Conservation (phyloP, 176 grass and related monocot species). For the Areca catechu region DNA sequence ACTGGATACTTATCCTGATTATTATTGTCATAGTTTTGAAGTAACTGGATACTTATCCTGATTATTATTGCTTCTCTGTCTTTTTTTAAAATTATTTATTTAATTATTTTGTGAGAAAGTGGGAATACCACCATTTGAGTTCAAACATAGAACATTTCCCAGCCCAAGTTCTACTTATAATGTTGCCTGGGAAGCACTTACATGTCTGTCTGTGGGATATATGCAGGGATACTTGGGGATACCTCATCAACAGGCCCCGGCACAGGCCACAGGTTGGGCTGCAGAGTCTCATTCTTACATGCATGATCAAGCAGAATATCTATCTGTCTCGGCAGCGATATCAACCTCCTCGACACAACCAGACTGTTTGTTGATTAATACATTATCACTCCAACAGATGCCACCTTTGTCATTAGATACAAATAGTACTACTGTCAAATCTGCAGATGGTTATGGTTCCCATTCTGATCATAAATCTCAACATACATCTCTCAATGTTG, state of each 20-base stretch:
- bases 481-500: not conserved
- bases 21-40: too few relatives aligned
- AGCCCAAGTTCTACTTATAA: too few relatives aligned
- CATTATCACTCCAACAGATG: conserved; percentile 4
- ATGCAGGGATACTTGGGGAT: not conserved
- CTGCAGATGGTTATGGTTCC: not conserved
- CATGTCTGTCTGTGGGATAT: too few relatives aligned
- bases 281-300: not conserved
- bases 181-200: too few relatives aligned
- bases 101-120: too few relatives aligned
- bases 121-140: too few relatives aligned
- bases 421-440: not conserved
- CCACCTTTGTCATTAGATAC: not conserved
- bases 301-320: not conserved
- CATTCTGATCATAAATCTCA: not conserved
- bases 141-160: too few relatives aligned
- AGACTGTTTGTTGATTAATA: not conserved
- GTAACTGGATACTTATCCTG: too few relatives aligned
- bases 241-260: not conserved
- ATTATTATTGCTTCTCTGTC: too few relatives aligned
- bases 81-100: too few relatives aligned
- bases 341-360: not conserved
- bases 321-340: not conserved
- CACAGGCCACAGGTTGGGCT: not conserved
- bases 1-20: too few relatives aligned